Conservation (phyloP, 2,329 filamentous ascomycete genomes). For the Ophiostoma novo-ulmi region DNA sequence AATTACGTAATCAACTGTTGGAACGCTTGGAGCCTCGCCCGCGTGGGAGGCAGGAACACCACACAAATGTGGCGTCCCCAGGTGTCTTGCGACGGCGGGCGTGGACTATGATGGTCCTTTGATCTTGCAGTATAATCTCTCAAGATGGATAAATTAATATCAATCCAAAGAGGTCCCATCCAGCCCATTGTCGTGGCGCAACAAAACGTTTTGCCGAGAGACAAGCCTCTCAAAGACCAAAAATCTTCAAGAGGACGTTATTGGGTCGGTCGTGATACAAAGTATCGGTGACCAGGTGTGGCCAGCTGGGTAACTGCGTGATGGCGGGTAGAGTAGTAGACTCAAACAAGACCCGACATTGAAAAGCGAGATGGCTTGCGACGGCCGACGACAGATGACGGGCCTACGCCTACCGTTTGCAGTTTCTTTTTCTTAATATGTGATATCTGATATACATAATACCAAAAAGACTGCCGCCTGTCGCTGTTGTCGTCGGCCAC, state of each 20-base stretch:
- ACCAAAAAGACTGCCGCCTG: background rate
- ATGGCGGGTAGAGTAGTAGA: background rate
- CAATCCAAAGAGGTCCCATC: background rate
- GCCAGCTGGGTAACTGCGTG: slow-evolving; percentile 14
- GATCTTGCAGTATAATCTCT: slow-evolving; percentile 1
- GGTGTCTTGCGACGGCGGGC: slow-evolving; percentile 15
- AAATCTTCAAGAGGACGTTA: background rate
- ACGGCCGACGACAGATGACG: background rate
- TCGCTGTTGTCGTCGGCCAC: background rate
- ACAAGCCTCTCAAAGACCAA: background rate
- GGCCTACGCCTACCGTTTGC: background rate
- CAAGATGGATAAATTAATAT: background rate
- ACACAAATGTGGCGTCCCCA: background rate
- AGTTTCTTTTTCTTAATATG: background rate
- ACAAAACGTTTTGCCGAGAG: slow-evolving; percentile 11
- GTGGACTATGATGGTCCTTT: slow-evolving; percentile 19
- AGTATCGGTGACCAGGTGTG: slow-evolving; percentile 13
- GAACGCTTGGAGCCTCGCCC: slow-evolving; percentile 15
- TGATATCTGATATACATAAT: background rate
- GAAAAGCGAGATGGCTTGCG: background rate
- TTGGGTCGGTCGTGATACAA: background rate
- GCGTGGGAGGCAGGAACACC: slow-evolving; percentile 6
- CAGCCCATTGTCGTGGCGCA: slow-evolving; percentile 13
- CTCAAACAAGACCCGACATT: background rate
- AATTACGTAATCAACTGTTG: background rate